Percentiles rank a stretch among this genome's conserved stretches.
These are phyloP conservation scores for Cutaneotrichosporon dermatis DNA, from an alignment of 1,284 basidiomycete genomes.

Conservation along the genomic window DNA sequence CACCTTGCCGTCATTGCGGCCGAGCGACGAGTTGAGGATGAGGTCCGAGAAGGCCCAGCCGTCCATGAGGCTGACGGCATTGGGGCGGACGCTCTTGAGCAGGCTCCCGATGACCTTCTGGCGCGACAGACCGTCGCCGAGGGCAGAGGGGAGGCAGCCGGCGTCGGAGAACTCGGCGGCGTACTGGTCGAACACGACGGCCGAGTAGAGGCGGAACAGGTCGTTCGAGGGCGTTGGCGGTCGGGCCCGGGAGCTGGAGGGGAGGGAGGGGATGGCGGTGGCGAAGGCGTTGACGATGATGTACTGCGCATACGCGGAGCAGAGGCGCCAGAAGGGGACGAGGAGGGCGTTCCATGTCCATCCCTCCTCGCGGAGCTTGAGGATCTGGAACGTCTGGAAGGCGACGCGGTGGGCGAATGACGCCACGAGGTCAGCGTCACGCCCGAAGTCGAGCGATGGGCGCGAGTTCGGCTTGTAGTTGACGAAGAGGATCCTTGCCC, in stretches of 20 bases:
- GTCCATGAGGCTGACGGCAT: slow-evolving; percentile 51
- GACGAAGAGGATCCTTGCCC: slow-evolving; percentile 37
- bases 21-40: slow-evolving; percentile 57
- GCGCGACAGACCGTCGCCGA: slow-evolving; percentile 2
- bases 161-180: slow-evolving; percentile 52
- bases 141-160: slow-evolving; percentile 46
- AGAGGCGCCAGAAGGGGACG: slow-evolving; percentile 18
- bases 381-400: slow-evolving; percentile 40
- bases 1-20: slow-evolving; percentile 51
- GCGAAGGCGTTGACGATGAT: slow-evolving; percentile 8
- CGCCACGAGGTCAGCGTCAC: slow-evolving; percentile 54
- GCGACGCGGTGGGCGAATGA: slow-evolving; percentile 50
- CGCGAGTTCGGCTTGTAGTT: slow-evolving; percentile 39
- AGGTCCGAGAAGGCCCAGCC: slow-evolving; percentile 55
- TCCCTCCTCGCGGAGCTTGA: slow-evolving; percentile 36
- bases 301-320: slow-evolving; percentile 13
- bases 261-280: slow-evolving; percentile 3
- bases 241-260: neutral
- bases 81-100: slow-evolving; percentile 3
- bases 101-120: slow-evolving; percentile 5
- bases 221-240: slow-evolving; percentile 28
- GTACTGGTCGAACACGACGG: slow-evolving; percentile 49
- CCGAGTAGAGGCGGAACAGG: slow-evolving; percentile 50
- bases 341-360: slow-evolving; percentile 34
- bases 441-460: slow-evolving; percentile 53